Conservation (phyloP, 345 rosid species). For the Corymbia maculata region DNA sequence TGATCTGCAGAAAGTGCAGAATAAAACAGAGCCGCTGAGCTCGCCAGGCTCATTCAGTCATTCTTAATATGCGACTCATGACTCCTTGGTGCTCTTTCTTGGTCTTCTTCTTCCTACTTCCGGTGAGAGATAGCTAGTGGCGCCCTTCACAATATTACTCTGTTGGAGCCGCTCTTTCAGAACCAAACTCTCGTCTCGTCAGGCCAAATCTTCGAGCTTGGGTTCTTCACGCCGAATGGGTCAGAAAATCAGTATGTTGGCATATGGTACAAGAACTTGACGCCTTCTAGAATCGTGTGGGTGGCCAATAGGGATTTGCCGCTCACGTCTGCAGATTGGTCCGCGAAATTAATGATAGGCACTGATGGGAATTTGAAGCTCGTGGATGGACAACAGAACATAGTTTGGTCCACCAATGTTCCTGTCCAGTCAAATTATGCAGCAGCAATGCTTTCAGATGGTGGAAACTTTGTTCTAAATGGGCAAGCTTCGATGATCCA, state of each 20-base stretch:
- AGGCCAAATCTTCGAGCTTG: neutral
- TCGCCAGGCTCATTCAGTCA: neutral
- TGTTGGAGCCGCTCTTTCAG: neutral
- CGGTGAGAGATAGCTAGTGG: neutral
- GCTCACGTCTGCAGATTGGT: neutral
- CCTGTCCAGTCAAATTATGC: neutral
- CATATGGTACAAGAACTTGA: neutral
- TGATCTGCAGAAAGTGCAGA: neutral
- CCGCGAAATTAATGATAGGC: conserved; percentile 2
- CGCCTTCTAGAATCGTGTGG: neutral
- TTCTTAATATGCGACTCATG: neutral
- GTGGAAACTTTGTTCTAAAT: conserved; percentile 28
- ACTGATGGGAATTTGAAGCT: conserved; percentile 11
- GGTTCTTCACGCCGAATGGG: neutral
- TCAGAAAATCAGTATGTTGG: neutral
- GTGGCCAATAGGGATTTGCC: neutral
- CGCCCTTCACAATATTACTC: neutral
- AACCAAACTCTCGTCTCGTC: neutral
- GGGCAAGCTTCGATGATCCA: conserved; percentile 36
- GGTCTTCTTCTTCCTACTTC: neutral
- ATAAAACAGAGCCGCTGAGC: neutral
- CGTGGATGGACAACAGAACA: neutral
- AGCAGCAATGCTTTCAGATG: conserved; percentile 12
- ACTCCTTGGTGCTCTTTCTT: neutral
- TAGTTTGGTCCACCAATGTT: conserved; percentile 11